Conservation (phyloP, 2,329 filamentous ascomycete genomes). For the Penicillium freii region DNA sequence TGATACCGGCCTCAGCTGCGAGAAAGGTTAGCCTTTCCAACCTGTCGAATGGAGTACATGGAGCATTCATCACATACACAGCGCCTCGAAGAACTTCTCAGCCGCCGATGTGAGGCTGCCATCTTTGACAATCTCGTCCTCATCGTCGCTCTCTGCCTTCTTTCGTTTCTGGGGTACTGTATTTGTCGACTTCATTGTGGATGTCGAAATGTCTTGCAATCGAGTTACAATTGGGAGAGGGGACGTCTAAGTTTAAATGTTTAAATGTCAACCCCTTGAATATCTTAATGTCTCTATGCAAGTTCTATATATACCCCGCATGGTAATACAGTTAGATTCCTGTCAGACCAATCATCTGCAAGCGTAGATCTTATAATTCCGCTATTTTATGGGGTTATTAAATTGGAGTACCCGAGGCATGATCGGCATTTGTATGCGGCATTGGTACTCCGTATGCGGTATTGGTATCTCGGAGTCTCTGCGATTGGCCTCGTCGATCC, state of each 20-base stretch:
- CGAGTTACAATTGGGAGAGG: not conserved
- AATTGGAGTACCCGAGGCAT: not conserved
- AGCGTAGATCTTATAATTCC: not conserved
- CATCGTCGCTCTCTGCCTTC: not conserved
- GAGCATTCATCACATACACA: conserved; percentile 9
- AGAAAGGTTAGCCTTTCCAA: not conserved
- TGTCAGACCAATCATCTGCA: not conserved
- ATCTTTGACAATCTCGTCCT: conserved; percentile 2
- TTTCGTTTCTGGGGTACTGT: conserved; percentile 2
- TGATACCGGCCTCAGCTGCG: conserved; percentile 30
- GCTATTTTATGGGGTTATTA: not conserved
- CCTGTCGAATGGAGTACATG: not conserved
- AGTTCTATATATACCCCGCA: not conserved
- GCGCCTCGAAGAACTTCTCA: conserved; percentile 23
- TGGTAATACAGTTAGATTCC: not conserved
- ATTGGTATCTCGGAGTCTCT: not conserved
- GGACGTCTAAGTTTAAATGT: not conserved
- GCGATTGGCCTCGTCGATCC: not conserved
- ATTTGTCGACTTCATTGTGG: not conserved
- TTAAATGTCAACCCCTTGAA: not conserved
- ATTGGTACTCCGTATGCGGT: not conserved
- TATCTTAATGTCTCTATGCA: not conserved
- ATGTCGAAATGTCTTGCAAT: not conserved
- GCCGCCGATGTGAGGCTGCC: conserved; percentile 13
- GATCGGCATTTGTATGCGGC: conserved; percentile 1